Conservation (phyloP, 2,329 filamentous ascomycete genomes). For the Ceratocystiopsis sp. region DNA sequence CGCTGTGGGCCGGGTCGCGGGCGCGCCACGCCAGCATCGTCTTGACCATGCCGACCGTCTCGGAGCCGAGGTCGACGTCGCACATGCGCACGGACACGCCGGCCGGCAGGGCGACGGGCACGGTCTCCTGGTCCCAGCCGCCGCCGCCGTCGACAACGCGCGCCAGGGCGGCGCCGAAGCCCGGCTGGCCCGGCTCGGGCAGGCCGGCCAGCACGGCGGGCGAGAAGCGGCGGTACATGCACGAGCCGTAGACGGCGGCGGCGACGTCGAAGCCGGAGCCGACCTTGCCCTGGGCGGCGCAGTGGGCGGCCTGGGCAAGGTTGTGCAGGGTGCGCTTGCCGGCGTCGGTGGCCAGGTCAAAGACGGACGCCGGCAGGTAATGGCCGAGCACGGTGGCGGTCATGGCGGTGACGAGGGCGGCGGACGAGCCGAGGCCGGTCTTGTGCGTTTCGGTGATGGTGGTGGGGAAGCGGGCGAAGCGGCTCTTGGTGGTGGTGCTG, state of each 20-base stretch:
- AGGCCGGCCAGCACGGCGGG: constrained; percentile 52
- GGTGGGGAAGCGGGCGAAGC: constrained; percentile 65
- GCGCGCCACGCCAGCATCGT: constrained; percentile 71
- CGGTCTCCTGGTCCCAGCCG: constrained; percentile 63
- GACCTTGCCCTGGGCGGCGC: constrained; percentile 90
- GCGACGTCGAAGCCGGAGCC: constrained; percentile 94
- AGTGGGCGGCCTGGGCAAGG: constrained; percentile 83
- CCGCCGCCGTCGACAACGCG: constrained; percentile 37
- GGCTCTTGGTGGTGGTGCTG: constrained; percentile 20
- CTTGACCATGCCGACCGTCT: constrained; percentile 94
- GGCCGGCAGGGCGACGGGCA: constrained; percentile 51
- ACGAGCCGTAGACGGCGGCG: constrained; percentile 80
- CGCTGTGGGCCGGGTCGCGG: constrained; percentile 44
- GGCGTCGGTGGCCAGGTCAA: constrained; percentile 36
- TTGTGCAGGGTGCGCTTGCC: constrained; percentile 62
- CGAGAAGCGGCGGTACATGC: constrained; percentile 83
- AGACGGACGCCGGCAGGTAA: constrained; percentile 43
- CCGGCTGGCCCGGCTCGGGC: constrained; percentile 45
- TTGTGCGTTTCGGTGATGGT: constrained; percentile 71
- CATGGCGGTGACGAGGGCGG: constrained; percentile 79
- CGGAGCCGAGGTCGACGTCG: constrained; percentile 84
- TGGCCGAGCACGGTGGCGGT: constrained; percentile 61
- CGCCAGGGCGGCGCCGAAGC: constrained; percentile 50
- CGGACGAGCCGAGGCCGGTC: constrained; percentile 87
- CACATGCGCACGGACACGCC: constrained; percentile 78